Conservation (phyloP, 208 protist species). For the Leishmania aethiopica region DNA sequence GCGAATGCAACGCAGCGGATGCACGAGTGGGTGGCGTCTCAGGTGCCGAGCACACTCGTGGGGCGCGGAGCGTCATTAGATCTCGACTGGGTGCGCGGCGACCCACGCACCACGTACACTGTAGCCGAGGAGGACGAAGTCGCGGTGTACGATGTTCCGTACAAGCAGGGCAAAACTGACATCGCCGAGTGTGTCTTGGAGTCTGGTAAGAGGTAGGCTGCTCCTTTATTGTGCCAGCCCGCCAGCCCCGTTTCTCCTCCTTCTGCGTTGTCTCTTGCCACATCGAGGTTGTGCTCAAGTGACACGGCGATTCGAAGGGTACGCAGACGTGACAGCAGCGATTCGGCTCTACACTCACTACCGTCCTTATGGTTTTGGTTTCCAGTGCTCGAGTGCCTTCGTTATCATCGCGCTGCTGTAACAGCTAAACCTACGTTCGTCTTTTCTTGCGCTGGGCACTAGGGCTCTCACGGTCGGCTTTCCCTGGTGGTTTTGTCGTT, state of each 20-base stretch:
- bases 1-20: background rate
- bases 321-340: too few relatives aligned
- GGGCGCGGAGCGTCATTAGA: background rate
- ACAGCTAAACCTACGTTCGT: too few relatives aligned
- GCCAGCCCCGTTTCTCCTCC: background rate
- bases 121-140: conserved; percentile 5
- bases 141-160: conserved; percentile 1
- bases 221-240: background rate
- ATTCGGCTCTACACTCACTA: too few relatives aligned
- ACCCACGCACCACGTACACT: background rate
- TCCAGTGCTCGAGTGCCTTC: too few relatives aligned
- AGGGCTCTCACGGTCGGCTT: too few relatives aligned
- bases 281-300: too few relatives aligned
- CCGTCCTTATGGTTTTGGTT: too few relatives aligned
- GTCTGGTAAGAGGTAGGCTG: background rate
- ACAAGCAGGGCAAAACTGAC: too few relatives aligned
- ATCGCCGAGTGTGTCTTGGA: background rate
- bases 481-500: too few relatives aligned
- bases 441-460: too few relatives aligned
- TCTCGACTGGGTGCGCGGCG: background rate
- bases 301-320: too few relatives aligned
- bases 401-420: too few relatives aligned
- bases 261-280: background rate
- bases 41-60: background rate
- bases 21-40: background rate